A percentile compares a stretch with the other conserved stretches of the same genome.
phyloP scores from a whole-genome alignment of 306 rosid genomes.

The Acacia melanoxylon region DNA sequence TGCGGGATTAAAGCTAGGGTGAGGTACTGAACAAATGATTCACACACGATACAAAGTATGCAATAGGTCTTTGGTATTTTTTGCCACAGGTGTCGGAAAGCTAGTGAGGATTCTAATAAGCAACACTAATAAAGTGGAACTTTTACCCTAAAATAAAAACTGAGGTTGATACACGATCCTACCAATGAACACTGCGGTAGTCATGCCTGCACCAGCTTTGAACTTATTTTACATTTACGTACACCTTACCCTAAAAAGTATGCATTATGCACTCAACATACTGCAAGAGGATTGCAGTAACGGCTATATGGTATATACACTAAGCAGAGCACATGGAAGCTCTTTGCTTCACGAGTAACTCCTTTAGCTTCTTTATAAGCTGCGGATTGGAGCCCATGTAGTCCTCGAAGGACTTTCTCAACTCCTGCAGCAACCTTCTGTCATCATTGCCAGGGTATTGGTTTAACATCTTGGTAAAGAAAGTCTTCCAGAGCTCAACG shows the following conservation, averaged over 20 bases:
- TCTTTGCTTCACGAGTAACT: constrained; percentile 80
- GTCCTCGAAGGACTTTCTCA: constrained; percentile 78
- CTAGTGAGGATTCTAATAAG: not conserved
- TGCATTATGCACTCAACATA: constrained; percentile 8
- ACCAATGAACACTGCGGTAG: constrained; percentile 5
- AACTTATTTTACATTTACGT: constrained; percentile 18
- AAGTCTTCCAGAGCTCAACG: constrained; percentile 80
- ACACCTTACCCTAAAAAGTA: constrained; percentile 9
- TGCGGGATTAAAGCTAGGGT: not conserved
- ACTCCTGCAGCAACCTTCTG: constrained; percentile 51
- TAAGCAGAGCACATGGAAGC: constrained; percentile 75
- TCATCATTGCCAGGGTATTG: constrained; percentile 48
- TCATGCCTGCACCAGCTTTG: constrained; percentile 18
- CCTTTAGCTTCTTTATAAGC: constrained; percentile 65
- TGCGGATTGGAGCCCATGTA: constrained; percentile 72
- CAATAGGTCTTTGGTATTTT: not conserved
- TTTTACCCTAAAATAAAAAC: not conserved
- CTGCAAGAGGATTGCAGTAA: constrained; percentile 26
- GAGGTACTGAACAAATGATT: not conserved
- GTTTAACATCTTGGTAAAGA: constrained; percentile 81
- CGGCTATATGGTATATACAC: constrained; percentile 16
- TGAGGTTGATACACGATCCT: not conserved
- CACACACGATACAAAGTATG: not conserved
- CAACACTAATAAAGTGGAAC: not conserved
- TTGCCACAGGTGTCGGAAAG: not conserved